Evolutionary conservation across 148 eudicot genomes (phyloP).

Genomic region (Nyssa sinensis): DNA sequence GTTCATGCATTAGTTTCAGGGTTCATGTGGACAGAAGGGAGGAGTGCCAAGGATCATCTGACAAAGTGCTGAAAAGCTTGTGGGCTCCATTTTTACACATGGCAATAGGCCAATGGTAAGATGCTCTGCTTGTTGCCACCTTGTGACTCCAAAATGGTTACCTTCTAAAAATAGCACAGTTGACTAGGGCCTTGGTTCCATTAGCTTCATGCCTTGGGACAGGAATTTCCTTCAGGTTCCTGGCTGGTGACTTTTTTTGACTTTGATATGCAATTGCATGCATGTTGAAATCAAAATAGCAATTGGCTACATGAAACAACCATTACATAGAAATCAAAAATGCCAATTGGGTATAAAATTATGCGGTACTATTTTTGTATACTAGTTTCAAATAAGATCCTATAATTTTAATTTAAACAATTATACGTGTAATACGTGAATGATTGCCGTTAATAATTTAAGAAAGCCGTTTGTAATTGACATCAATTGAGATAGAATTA

Average conservation of each 20-base stretch:
- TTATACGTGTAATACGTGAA: no score
- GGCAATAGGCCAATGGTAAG: conserved; percentile 16
- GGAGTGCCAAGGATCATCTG: conserved; percentile 11
- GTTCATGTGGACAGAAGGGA: conserved; percentile 15
- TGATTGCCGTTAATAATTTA: no score
- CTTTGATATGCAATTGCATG: no score
- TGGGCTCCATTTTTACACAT: conserved; percentile 30
- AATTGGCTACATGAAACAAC: no score
- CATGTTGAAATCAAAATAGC: no score
- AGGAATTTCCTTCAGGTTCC: background rate
- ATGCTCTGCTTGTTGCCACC: background rate
- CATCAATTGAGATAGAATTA: no score
- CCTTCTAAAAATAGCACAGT: background rate
- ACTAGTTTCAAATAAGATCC: no score
- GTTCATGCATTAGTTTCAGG: conserved; percentile 25
- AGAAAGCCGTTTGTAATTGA: no score
- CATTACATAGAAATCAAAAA: no score
- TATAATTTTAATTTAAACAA: no score
- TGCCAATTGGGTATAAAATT: no score
- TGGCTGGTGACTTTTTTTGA: background rate
- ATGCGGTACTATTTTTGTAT: no score
- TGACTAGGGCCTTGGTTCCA: background rate
- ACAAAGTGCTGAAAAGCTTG: conserved; percentile 11
- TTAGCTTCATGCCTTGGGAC: background rate
- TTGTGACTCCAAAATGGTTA: background rate